phyloP scores from a whole-genome alignment of 164 flowering plant genomes.

The Houttuynia cordata region DNA sequence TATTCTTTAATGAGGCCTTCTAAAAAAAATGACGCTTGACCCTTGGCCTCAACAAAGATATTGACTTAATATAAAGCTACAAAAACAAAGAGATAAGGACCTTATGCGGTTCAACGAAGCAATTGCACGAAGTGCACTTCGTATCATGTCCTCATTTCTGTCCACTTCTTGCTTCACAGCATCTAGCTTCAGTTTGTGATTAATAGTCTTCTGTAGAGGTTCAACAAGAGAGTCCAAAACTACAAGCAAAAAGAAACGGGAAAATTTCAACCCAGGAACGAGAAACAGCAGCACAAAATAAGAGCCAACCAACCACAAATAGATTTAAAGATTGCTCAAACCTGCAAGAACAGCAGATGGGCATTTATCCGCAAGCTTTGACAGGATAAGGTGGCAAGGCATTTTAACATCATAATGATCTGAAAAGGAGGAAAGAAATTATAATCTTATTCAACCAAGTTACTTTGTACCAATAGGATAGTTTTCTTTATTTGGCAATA shows the following conservation, averaged over 20 bases:
- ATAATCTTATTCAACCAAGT: neutral
- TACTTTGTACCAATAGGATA: too few relatives aligned
- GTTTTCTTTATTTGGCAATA: too few relatives aligned
- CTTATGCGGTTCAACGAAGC: constrained; percentile 88
- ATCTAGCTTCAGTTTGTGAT: constrained; percentile 88
- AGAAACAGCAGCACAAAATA: neutral
- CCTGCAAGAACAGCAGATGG: constrained; percentile 97
- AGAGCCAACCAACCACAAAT: neutral
- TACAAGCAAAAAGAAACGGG: constrained; percentile 13
- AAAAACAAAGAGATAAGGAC: constrained; percentile 18
- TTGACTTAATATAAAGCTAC: neutral
- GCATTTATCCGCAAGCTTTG: constrained; percentile 94
- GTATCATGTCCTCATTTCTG: constrained; percentile 98
- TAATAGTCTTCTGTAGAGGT: constrained; percentile 89
- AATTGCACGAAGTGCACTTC: constrained; percentile 93
- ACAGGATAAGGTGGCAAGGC: constrained; percentile 99
- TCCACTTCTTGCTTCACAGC: constrained; percentile 99
- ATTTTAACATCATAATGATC: constrained; percentile 99
- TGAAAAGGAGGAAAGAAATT: constrained; percentile 18
- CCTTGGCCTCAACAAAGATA: too few relatives aligned
- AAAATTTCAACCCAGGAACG: neutral
- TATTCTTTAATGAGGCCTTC: too few relatives aligned
- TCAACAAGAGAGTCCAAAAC: constrained; percentile 96
- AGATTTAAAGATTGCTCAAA: constrained; percentile 9
- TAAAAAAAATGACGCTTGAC: too few relatives aligned